Conservation (phyloP, 2,329 filamentous ascomycete genomes). For the Fonsecaea erecta region DNA sequence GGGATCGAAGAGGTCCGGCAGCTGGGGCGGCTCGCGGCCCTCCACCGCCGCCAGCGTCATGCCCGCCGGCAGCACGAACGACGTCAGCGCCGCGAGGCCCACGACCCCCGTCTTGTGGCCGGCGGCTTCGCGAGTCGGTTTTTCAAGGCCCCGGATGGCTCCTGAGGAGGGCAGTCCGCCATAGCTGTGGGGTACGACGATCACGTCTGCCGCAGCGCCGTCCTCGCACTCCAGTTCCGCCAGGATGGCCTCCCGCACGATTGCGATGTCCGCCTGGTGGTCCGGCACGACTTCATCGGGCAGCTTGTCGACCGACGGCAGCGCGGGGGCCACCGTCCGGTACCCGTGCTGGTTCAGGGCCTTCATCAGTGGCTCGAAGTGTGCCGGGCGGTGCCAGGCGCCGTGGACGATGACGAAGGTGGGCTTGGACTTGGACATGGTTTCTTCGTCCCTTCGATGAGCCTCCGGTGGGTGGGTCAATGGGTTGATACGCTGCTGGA, state of each 20-base stretch:
- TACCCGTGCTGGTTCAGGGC: conserved; percentile 43
- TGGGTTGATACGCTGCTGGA: too few relatives aligned
- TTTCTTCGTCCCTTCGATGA: too few relatives aligned
- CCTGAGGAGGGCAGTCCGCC: conserved; percentile 33
- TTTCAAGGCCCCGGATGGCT: conserved; percentile 27
- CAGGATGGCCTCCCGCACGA: conserved; percentile 24
- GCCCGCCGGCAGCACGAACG: conserved; percentile 17
- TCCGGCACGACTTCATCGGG: conserved; percentile 34
- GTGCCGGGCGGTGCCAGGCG: conserved; percentile 44
- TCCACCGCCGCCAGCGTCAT: conserved; percentile 2
- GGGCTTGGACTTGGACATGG: conserved; percentile 38
- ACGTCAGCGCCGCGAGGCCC: conserved; percentile 19
- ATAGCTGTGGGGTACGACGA: conserved; percentile 35
- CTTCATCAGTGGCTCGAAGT: conserved; percentile 38
- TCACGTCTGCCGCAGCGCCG: conserved; percentile 28
- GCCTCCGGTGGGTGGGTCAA: too few relatives aligned
- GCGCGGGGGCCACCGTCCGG: conserved; percentile 30
- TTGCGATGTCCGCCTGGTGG: conserved; percentile 20
- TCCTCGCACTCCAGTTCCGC: conserved; percentile 25
- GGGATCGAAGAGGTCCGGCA: not conserved
- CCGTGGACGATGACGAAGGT: conserved; percentile 46
- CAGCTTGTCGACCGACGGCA: conserved; percentile 39
- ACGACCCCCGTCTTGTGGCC: conserved; percentile 19
- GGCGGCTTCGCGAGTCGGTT: not conserved
- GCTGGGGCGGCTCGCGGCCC: too few relatives aligned